Base-by-base conservation (phyloP, 163 green algal species). In the Scenedesmus sp. region DNA sequence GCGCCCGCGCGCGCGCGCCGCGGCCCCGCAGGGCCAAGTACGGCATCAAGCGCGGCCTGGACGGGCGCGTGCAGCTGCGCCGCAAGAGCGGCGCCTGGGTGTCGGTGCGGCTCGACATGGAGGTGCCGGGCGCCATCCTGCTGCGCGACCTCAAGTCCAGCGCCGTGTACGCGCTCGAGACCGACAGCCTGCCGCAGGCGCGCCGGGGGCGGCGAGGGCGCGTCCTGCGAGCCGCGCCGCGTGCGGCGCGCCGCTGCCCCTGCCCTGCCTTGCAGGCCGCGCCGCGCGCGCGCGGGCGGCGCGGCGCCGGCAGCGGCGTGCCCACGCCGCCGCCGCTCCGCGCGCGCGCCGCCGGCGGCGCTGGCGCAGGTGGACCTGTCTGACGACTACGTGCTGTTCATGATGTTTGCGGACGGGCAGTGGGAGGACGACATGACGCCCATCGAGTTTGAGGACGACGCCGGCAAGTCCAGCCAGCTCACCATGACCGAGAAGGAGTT, bases 341-440 rank as follows among this genome's bases (percentile, higher is more conserved):
- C n/a, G n/a, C n/a, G n/a, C n/a, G n/a, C n/a, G n/a, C n/a, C n/a
- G 56, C 18, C 56, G 22, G 18, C 24, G 15, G n/a, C n/a, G n/a
- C n/a, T n/a, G n/a, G n/a, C 11, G 13, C 48, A 81, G 75, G 75
- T 82, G 15, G 75, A 83, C 64, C 75, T 83, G 48, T 83, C 75
- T 45, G 75, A 83, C 60, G 75, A 83, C 51, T 77, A 71, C 29
- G 75, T 83, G 54, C 42, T 83, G 44, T 64, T 83, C 42, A 83
- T 83, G 75, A 71, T 83, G 57, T 83, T 83, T 70, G 26, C 75
- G 54, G 75, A 83, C 36, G 75, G 75, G 22, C 56, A 70, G 47
- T 83, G 75, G 75, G 64, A 83, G 45, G 54, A 77, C 22, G 44
- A 83, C n/a, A 83, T 83, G 75, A 62, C 63, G 31, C 34, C 74